Percentiles rank a stretch among this genome's conserved stretches.
These are phyloP conservation scores for Basidiobolus meristosporus DNA, from an alignment of 371 early-diverging fungal species.

Conservation along the genomic window DNA sequence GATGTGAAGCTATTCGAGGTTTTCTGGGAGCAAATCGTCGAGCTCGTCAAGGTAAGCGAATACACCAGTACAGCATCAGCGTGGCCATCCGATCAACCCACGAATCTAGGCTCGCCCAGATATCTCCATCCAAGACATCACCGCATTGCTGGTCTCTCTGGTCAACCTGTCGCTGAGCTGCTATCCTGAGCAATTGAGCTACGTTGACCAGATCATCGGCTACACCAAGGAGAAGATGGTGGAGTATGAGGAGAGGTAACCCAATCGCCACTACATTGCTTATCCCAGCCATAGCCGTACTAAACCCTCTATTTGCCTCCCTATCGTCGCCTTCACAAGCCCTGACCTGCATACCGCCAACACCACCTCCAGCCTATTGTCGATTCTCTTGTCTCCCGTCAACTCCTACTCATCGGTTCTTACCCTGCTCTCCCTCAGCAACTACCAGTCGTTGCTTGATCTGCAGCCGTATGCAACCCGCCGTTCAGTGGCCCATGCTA, in stretches of 20 bases:
- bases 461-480: conserved; percentile 63
- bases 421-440: conserved; percentile 29
- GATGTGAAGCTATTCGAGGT: conserved; percentile 79
- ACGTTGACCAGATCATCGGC: conserved; percentile 72
- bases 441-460: conserved; percentile 60
- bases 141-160: conserved; percentile 68
- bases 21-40: conserved; percentile 86
- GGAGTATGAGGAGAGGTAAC: conserved; percentile 18
- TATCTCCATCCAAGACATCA: conserved; percentile 72
- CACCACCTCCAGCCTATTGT: conserved; percentile 33
- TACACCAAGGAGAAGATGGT: conserved; percentile 53
- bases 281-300: neutral
- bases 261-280: no score
- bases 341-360: conserved; percentile 37
- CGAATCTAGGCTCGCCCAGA: conserved; percentile 58
- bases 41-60: conserved; percentile 52
- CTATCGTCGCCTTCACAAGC: conserved; percentile 9
- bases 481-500: conserved; percentile 59
- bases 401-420: conserved; percentile 43
- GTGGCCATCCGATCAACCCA: neutral
- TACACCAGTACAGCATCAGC: neutral
- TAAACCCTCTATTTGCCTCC: neutral
- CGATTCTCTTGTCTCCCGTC: conserved; percentile 50
- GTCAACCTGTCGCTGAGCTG: conserved; percentile 76
- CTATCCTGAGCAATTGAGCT: conserved; percentile 68